These are phyloP conservation scores for Globisporangium orthogonon DNA, from an alignment of 352 stramenopile species.

Conservation along the genomic window DNA sequence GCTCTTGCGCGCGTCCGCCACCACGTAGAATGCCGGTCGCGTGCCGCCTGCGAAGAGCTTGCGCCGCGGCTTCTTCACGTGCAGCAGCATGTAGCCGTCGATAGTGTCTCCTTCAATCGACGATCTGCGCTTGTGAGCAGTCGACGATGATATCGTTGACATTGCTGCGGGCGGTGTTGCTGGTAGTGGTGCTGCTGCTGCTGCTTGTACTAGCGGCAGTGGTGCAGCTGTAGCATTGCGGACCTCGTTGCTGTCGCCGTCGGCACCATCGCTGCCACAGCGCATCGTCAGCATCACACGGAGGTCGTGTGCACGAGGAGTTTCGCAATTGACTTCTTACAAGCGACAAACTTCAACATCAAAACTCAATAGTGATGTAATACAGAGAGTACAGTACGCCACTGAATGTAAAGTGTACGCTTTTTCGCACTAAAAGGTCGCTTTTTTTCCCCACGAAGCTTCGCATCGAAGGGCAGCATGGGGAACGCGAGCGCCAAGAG, in stretches of 20 bases:
- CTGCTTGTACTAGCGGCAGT: neutral
- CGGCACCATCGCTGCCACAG: neutral
- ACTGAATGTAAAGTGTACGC: neutral
- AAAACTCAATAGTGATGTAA: too few species aligned
- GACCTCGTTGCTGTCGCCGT: neutral
- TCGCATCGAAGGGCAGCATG: slow-evolving; percentile 15
- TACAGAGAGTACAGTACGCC: too few species aligned
- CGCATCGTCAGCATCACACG: neutral
- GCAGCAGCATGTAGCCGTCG: slow-evolving; percentile 53
- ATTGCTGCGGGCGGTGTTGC: neutral
- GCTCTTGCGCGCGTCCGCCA: slow-evolving; percentile 40
- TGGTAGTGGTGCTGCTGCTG: neutral
- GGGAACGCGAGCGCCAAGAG: slow-evolving; percentile 55
- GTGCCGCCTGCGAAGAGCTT: slow-evolving; percentile 40
- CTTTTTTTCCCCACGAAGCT: neutral
- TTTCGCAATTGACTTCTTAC: neutral
- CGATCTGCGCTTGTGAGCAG: slow-evolving; percentile 8
- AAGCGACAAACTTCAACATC: neutral
- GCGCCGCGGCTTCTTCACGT: slow-evolving; percentile 55
- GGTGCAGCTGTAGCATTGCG: neutral
- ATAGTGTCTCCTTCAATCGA: slow-evolving; percentile 35
- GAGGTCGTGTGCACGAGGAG: neutral
- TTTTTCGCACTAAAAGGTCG: neutral
- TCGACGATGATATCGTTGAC: neutral
- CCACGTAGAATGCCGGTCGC: slow-evolving; percentile 41